A percentile compares a stretch with the other conserved stretches of the same genome.
These are phyloP conservation scores for Aspergillus coremiiformis DNA, from an alignment of 495 filamentous ascomycete species.

Conservation along the genomic window DNA sequence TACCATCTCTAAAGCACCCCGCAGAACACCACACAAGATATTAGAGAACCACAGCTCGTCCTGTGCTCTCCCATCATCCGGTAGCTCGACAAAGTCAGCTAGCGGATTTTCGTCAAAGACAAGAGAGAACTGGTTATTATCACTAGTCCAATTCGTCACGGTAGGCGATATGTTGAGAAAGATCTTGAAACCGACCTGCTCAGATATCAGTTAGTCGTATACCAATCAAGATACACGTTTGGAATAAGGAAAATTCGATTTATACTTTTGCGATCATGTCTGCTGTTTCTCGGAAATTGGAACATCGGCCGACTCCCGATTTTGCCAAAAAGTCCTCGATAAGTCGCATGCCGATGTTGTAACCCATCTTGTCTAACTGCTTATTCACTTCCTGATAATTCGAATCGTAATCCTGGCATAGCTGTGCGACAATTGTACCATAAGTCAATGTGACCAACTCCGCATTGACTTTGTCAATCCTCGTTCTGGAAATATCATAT, in stretches of 20 bases:
- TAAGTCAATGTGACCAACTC: slow-evolving; percentile 97
- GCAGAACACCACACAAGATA: slow-evolving; percentile 86
- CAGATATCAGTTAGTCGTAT: not conserved
- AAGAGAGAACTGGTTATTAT: slow-evolving; percentile 92
- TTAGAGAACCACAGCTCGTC: slow-evolving; percentile 98
- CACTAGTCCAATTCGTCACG: slow-evolving; percentile 89
- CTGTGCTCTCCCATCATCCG: slow-evolving; percentile 90
- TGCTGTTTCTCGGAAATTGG: slow-evolving; percentile 89
- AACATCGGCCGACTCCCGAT: slow-evolving; percentile 78
- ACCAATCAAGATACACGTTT: not conserved
- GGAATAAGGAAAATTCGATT: not conserved
- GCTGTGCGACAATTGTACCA: slow-evolving; percentile 91
- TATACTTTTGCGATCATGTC: slow-evolving; percentile 91
- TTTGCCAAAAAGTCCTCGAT: slow-evolving; percentile 98
- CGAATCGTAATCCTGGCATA: slow-evolving; percentile 90
- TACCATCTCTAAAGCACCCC: slow-evolving; percentile 94
- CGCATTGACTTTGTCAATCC: slow-evolving; percentile 71
- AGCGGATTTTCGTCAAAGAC: slow-evolving; percentile 96
- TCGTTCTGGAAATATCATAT: slow-evolving; percentile 39
- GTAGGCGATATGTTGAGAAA: slow-evolving; percentile 97
- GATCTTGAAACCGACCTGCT: slow-evolving; percentile 93
- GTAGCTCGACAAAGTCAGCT: slow-evolving; percentile 94
- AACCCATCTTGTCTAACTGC: slow-evolving; percentile 97
- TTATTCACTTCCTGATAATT: slow-evolving; percentile 92
- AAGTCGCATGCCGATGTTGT: slow-evolving; percentile 92